phyloP scores from a whole-genome alignment of 1,284 basidiomycete genomes.

The Ustilago lituana region DNA sequence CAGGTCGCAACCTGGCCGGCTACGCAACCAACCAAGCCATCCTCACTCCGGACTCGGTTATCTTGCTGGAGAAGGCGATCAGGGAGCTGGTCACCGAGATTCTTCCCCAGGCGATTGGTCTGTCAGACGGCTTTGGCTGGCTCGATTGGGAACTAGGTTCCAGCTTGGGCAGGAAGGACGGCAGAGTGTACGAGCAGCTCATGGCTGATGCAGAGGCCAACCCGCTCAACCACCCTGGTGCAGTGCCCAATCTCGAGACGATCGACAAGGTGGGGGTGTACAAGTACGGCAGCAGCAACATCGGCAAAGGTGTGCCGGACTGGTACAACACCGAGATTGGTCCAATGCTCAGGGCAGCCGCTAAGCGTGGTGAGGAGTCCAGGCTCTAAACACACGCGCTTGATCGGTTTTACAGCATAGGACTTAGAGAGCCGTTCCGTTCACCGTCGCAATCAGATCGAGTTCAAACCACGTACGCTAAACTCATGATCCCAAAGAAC shows the following conservation, averaged over 20 bases:
- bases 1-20: conserved; percentile 72
- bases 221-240: conserved; percentile 72
- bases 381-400: conserved; percentile 23
- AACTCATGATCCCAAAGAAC: too few species aligned
- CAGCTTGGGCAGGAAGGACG: conserved; percentile 75
- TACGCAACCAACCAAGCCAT: conserved; percentile 72
- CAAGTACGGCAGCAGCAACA: conserved; percentile 43
- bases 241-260: conserved; percentile 15
- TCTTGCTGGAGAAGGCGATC: conserved; percentile 73
- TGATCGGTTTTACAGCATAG: neutral
- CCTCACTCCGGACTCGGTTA: conserved; percentile 70
- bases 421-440: too few species aligned
- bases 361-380: conserved; percentile 19
- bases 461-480: too few species aligned
- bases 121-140: conserved; percentile 80
- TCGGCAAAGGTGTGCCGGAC: conserved; percentile 55
- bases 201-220: conserved; percentile 76
- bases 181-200: conserved; percentile 76
- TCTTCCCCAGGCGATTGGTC: conserved; percentile 76
- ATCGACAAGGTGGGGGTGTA: conserved; percentile 51
- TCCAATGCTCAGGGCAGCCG: conserved; percentile 50
- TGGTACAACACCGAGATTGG: conserved; percentile 54
- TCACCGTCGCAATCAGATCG: too few species aligned
- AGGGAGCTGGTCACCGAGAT: conserved; percentile 71
- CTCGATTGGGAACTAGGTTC: conserved; percentile 77